Conservation (phyloP, 257 asterid species). For the Salvia rosmarinus region DNA sequence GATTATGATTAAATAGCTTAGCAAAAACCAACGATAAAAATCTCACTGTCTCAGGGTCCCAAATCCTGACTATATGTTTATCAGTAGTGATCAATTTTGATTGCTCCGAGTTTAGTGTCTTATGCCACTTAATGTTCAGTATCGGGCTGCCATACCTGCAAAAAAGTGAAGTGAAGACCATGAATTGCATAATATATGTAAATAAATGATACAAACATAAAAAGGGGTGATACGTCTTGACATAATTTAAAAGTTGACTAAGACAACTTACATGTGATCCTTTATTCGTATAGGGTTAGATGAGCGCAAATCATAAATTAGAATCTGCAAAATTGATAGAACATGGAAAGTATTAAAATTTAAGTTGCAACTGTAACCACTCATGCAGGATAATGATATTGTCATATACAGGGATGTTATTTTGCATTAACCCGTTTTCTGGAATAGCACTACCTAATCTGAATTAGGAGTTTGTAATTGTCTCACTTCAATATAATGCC, state of each 20-base stretch:
- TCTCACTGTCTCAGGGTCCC: conserved; percentile 90
- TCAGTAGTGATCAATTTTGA: conserved; percentile 79
- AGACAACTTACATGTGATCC: conserved; percentile 86
- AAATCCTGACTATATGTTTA: conserved; percentile 82
- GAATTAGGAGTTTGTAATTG: background rate
- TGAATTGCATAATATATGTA: background rate
- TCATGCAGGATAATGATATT: conserved; percentile 4
- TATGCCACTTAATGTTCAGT: conserved; percentile 90
- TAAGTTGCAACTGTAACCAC: background rate
- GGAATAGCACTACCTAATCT: conserved; percentile 1
- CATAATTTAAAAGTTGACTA: conserved; percentile 1
- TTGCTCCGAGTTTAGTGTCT: conserved; percentile 66
- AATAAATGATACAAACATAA: background rate
- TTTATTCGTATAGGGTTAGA: conserved; percentile 72
- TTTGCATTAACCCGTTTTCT: conserved; percentile 16
- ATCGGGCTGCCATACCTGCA: conserved; percentile 93
- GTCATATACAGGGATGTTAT: background rate
- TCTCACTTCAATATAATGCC: background rate
- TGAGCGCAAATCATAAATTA: conserved; percentile 84
- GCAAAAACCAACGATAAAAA: conserved; percentile 15
- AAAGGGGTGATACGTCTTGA: background rate
- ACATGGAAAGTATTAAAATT: conserved; percentile 29
- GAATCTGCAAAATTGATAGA: conserved; percentile 53
- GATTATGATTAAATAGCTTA: background rate
- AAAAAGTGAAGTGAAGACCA: conserved; percentile 31